A percentile compares a stretch with the other conserved stretches of the same genome.
phyloP scores from a whole-genome alignment of 2,329 filamentous ascomycete genomes.

The Alternaria arborescens region DNA sequence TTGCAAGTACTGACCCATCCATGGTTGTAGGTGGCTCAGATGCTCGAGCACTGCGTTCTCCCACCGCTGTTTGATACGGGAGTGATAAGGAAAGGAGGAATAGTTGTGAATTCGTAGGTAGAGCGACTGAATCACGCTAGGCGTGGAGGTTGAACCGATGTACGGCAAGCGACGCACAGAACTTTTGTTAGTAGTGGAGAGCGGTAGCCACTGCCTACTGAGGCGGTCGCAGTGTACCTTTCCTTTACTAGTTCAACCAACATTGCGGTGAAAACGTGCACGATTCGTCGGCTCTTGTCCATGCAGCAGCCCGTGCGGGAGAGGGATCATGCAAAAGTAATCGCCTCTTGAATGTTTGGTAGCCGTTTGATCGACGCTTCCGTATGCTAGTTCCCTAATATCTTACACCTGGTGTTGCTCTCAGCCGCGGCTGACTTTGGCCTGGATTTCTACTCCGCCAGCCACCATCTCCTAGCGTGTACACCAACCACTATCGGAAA shows the following conservation, averaged over 20 bases:
- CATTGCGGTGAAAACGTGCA: slow-evolving; percentile 10
- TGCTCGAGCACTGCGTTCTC: not conserved
- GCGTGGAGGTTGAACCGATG: not conserved
- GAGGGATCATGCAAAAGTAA: slow-evolving; percentile 4
- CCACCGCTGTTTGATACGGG: not conserved
- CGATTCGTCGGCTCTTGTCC: not conserved
- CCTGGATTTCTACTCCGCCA: too few species aligned
- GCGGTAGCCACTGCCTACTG: not conserved
- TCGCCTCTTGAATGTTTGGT: slow-evolving; percentile 1
- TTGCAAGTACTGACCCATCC: slow-evolving; percentile 4
- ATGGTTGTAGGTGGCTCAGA: not conserved
- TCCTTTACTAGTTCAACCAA: not conserved
- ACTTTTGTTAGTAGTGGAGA: slow-evolving; percentile 1
- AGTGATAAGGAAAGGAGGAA: not conserved
- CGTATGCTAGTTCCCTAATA: not conserved
- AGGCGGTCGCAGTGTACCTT: not conserved
- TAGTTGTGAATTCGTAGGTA: not conserved
- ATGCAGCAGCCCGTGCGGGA: slow-evolving; percentile 2
- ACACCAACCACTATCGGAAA: not conserved
- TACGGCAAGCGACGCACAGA: not conserved
- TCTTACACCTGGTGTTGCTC: not conserved
- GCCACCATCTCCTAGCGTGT: too few species aligned
- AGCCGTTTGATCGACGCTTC: slow-evolving; percentile 1
- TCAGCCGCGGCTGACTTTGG: too few species aligned
- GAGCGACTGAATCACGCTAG: not conserved